Conservation (phyloP, 768 basidiomycete species). For the Agrocybe praecox region DNA sequence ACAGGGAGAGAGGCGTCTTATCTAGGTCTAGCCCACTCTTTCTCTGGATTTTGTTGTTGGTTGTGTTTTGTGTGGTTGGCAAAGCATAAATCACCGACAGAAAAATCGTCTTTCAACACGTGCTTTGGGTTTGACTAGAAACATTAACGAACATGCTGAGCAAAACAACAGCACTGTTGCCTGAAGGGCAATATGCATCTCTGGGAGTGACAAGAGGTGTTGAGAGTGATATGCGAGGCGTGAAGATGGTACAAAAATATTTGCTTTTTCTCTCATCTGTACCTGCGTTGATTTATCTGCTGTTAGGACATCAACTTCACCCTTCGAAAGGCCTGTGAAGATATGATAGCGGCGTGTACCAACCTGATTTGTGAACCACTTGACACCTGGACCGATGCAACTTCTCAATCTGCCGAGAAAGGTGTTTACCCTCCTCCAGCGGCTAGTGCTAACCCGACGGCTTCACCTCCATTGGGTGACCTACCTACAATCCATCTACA, state of each 20-base stretch:
- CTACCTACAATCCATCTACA: conserved; percentile 53
- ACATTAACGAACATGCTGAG: conserved; percentile 62
- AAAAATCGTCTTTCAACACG: too few relatives aligned
- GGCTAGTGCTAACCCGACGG: not conserved
- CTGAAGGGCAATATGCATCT: conserved; percentile 70
- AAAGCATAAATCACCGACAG: too few relatives aligned
- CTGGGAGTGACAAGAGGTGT: conserved; percentile 64
- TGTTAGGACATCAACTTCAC: conserved; percentile 70
- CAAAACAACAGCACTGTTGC: conserved; percentile 60
- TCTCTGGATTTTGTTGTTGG: too few relatives aligned
- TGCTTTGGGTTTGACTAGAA: conserved; percentile 36
- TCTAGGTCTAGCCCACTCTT: too few relatives aligned
- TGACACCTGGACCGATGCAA: conserved; percentile 52
- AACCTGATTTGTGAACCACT: conserved; percentile 60
- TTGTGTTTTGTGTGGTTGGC: too few relatives aligned
- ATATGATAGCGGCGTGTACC: conserved; percentile 69
- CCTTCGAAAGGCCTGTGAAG: conserved; percentile 84
- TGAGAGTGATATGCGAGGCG: conserved; percentile 63
- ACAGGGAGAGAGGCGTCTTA: too few relatives aligned
- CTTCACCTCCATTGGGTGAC: conserved; percentile 33
- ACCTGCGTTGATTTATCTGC: not conserved
- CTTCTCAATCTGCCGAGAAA: conserved; percentile 3
- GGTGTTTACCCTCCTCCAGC: conserved; percentile 1
- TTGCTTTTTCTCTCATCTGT: not conserved
- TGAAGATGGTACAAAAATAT: conserved; percentile 68